A percentile compares a stretch with the other conserved stretches of the same genome.
phyloP scores from a whole-genome alignment of 2,329 filamentous ascomycete genomes.

The Saccharata proteae region DNA sequence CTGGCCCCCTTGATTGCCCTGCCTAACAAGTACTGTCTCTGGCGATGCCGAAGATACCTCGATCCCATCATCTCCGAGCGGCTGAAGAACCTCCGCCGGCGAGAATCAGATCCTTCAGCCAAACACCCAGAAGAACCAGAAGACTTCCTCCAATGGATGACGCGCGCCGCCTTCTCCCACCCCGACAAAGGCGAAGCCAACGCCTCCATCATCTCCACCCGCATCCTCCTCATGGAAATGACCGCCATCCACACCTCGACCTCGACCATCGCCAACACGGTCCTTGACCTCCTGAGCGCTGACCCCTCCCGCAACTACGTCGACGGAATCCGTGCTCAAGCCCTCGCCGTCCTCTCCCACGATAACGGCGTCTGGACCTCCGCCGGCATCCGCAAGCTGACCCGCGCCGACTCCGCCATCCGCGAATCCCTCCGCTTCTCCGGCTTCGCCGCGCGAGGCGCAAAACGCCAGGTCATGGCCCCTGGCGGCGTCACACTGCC shows the following conservation, averaged over 20 bases:
- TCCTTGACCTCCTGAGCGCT: conserved; percentile 11
- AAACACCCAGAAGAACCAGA: background rate
- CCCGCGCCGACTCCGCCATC: conserved; percentile 17
- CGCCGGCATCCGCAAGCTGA: conserved; percentile 13
- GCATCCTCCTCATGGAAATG: conserved; percentile 12
- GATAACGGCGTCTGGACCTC: conserved; percentile 12
- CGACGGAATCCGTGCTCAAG: conserved; percentile 13
- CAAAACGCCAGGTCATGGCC: conserved; percentile 16
- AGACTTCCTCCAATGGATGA: conserved; percentile 3
- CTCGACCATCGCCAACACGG: conserved; percentile 12
- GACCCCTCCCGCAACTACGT: conserved; percentile 10
- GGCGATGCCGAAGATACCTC: conserved; percentile 3
- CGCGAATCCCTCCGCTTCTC: conserved; percentile 19
- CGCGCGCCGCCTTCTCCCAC: conserved; percentile 2
- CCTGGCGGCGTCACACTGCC: conserved; percentile 16
- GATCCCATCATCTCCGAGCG: conserved; percentile 4
- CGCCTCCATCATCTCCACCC: conserved; percentile 4
- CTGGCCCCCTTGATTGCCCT: conserved; percentile 5
- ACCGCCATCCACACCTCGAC: conserved; percentile 16
- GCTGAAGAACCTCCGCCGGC: background rate
- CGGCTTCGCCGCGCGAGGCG: conserved; percentile 13
- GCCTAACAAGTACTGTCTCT: conserved; percentile 6
- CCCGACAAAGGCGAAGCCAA: background rate
- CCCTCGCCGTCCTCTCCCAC: background rate
- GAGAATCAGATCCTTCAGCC: too few relatives aligned